phyloP scores from a whole-genome alignment of 495 filamentous ascomycete species.

The Talaromyces liani region DNA sequence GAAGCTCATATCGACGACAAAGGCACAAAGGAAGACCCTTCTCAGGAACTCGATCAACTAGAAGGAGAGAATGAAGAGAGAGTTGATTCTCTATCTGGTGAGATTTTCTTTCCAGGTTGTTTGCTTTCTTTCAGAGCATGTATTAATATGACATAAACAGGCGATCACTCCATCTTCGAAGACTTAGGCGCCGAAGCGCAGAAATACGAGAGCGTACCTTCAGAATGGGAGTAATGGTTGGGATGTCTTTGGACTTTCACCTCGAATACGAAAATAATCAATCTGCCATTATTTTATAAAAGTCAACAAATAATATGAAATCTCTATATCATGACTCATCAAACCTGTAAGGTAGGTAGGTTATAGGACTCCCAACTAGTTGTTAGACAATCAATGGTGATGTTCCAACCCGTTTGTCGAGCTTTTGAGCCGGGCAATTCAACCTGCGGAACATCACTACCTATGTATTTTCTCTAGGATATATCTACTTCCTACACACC shows the following conservation, averaged over 20 bases:
- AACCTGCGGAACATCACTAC: no score
- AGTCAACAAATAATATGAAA: neutral
- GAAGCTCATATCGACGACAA: constrained; percentile 52
- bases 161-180: constrained; percentile 44
- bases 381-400: no score
- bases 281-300: neutral
- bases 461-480: no score
- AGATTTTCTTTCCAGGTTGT: constrained; percentile 3
- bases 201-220: constrained; percentile 42
- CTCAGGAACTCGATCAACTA: constrained; percentile 50
- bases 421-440: no score
- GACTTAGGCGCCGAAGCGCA: constrained; percentile 46
- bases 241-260: neutral
- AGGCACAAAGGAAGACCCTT: constrained; percentile 52
- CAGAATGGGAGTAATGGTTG: constrained; percentile 35
- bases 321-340: neutral
- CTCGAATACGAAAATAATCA: neutral
- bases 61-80: constrained; percentile 57
- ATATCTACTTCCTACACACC: no score
- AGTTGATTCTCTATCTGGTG: constrained; percentile 47
- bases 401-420: no score
- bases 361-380: no score
- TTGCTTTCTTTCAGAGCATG: neutral
- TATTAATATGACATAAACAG: constrained; percentile 13
- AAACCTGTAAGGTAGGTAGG: no score